These are phyloP conservation scores for Mortierella sp. DNA, from an alignment of 371 early-diverging fungal genomes.

Conservation along the genomic window DNA sequence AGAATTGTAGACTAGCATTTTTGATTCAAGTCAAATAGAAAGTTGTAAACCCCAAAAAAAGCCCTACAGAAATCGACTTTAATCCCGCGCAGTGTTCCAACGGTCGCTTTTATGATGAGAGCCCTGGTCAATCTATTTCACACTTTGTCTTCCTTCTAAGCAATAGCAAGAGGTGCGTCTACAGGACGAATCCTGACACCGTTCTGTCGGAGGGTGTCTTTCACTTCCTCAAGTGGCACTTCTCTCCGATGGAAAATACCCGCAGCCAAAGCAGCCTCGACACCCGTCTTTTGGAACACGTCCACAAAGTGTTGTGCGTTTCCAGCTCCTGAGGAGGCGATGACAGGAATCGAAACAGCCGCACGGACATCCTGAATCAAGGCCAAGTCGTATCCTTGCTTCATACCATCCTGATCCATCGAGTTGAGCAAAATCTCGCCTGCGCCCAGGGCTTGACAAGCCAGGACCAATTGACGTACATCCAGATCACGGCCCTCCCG, in stretches of 20 bases:
- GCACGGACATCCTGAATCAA: slow-evolving; percentile 80
- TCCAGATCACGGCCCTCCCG: slow-evolving; percentile 95
- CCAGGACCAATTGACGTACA: slow-evolving; percentile 88
- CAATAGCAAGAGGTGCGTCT: slow-evolving; percentile 37
- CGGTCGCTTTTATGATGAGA: no score
- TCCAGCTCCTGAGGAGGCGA: slow-evolving; percentile 96
- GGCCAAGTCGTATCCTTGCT: slow-evolving; percentile 93
- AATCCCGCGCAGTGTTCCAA: no score
- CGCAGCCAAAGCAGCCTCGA: slow-evolving; percentile 96
- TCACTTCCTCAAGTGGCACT: slow-evolving; percentile 89
- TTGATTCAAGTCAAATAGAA: neutral
- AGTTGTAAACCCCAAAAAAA: no score
- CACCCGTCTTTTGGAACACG: slow-evolving; percentile 84
- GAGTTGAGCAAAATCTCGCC: slow-evolving; percentile 96
- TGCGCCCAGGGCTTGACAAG: slow-evolving; percentile 91
- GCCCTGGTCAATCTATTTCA: neutral
- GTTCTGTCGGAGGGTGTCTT: slow-evolving; percentile 47
- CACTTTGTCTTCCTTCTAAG: no score
- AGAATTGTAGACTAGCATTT: neutral
- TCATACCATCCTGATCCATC: slow-evolving; percentile 98
- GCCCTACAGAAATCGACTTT: no score
- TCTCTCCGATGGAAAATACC: slow-evolving; percentile 97
- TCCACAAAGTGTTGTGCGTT: slow-evolving; percentile 85
- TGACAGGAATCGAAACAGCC: slow-evolving; percentile 91
- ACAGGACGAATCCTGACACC: slow-evolving; percentile 30